Percentiles rank a stretch among this genome's conserved stretches.
Evolutionary conservation across 208 protist species (phyloP).

Genomic region (Acanthamoeba polyphaga): DNA sequence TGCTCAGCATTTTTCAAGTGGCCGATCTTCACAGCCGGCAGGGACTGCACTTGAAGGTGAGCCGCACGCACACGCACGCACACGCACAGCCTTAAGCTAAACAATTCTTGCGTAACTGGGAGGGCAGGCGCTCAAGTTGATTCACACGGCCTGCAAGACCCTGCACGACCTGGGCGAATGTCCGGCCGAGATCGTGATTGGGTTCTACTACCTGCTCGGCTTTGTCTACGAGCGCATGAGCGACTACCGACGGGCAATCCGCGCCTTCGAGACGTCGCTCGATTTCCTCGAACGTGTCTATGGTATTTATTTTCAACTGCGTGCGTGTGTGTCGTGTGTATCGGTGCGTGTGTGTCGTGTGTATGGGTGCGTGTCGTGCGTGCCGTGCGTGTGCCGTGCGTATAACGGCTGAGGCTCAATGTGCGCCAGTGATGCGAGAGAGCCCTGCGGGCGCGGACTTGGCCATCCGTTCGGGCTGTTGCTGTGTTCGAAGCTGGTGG

Average conservation of each 20-base stretch:
- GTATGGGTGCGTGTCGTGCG: no score
- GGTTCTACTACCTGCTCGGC: conserved; percentile 65
- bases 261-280: conserved; percentile 47
- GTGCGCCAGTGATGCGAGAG: conserved; percentile 32
- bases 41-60: conserved; percentile 33
- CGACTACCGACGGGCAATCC: conserved; percentile 42
- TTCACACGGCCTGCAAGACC: conserved; percentile 47
- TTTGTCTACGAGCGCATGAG: conserved; percentile 70
- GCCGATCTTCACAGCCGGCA: conserved; percentile 49
- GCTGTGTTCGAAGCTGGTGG: conserved; percentile 63
- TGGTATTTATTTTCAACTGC: neutral
- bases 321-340: neutral
- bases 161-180: conserved; percentile 39
- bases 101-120: neutral
- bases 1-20: conserved; percentile 43
- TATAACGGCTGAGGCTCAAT: neutral
- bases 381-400: neutral
- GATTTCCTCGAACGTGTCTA: conserved; percentile 69
- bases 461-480: conserved; percentile 73
- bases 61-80: neutral
- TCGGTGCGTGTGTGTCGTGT: no score
- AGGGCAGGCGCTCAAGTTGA: conserved; percentile 21
- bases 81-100: no score
- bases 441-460: conserved; percentile 40
- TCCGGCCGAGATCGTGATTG: conserved; percentile 73